Evolutionary conservation across 495 filamentous ascomycete genomes (phyloP).

Genomic region (Trichocladium uniseriatum): DNA sequence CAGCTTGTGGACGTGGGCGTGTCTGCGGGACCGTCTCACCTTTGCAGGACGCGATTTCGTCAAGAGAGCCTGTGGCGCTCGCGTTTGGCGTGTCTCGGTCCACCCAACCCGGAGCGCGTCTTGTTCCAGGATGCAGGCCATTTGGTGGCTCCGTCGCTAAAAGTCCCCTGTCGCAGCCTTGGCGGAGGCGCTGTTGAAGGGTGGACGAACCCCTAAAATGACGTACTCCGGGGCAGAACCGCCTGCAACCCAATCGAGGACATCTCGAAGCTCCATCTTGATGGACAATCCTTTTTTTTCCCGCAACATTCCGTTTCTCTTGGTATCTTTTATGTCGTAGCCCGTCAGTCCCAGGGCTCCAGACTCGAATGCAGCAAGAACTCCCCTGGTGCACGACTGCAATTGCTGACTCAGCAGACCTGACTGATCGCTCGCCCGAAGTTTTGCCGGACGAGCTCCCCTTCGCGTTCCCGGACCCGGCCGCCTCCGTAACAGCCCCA

Average conservation of each 20-base stretch:
- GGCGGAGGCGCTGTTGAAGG: slow-evolving; percentile 2
- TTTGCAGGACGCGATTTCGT: slow-evolving; percentile 26
- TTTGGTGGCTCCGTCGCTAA: slow-evolving; percentile 9
- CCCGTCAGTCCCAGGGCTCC: no score
- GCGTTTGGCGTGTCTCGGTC: slow-evolving; percentile 17
- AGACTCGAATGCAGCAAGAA: no score
- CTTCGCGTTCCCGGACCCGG: no score
- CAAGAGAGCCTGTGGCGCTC: slow-evolving; percentile 17
- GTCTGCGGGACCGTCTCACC: slow-evolving; percentile 22
- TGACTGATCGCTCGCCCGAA: no score
- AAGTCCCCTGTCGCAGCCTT: slow-evolving; percentile 6
- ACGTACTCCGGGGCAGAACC: not conserved
- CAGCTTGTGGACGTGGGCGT: slow-evolving; percentile 17
- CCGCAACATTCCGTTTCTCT: no score
- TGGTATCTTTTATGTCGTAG: no score
- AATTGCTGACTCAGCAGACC: no score
- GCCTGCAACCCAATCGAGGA: not conserved
- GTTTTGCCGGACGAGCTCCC: no score
- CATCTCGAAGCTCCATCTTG: not conserved
- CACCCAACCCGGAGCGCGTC: slow-evolving; percentile 6
- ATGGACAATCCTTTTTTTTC: not conserved
- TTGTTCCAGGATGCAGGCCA: slow-evolving; percentile 4
- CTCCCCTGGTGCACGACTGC: no score
- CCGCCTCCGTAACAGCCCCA: no score
- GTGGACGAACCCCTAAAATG: not conserved